These are phyloP conservation scores for Pleurotus ostreatus DNA, from an alignment of 768 basidiomycete genomes.

Conservation along the genomic window DNA sequence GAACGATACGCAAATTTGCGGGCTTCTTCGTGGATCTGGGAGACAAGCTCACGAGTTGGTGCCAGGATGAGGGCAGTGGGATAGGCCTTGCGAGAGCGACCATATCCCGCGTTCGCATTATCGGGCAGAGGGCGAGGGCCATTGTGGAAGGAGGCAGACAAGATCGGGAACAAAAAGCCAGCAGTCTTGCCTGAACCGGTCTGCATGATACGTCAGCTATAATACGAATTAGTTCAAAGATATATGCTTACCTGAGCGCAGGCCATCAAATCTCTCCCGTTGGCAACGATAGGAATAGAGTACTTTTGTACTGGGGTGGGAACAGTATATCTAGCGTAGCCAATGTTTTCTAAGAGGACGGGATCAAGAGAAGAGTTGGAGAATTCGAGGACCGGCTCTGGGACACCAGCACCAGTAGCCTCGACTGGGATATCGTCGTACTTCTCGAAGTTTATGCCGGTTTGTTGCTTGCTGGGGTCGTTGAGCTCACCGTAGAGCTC, in stretches of 20 bases:
- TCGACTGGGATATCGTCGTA: conserved; percentile 99
- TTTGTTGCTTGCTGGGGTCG: conserved; percentile 86
- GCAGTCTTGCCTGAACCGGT: conserved; percentile 99
- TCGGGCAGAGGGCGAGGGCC: conserved; percentile 77
- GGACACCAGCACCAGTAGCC: conserved; percentile 95
- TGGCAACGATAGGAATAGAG: conserved; percentile 96
- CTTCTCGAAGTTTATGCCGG: conserved; percentile 99
- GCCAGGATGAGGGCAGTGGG: conserved; percentile 97
- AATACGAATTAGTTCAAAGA: conserved; percentile 12
- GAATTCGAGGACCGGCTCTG: conserved; percentile 88
- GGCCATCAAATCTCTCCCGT: conserved; percentile 87
- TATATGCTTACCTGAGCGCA: conserved; percentile 72
- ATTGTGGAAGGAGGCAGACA: conserved; percentile 83
- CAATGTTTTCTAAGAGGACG: conserved; percentile 93
- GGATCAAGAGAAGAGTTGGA: conserved; percentile 87
- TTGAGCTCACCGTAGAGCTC: conserved; percentile 86
- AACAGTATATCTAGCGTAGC: conserved; percentile 85
- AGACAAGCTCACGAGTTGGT: conserved; percentile 97
- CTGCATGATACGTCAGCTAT: conserved; percentile 38
- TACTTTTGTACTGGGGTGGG: conserved; percentile 99
- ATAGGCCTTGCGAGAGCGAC: conserved; percentile 82
- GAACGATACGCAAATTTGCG: conserved; percentile 99
- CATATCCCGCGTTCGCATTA: conserved; percentile 45
- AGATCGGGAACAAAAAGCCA: conserved; percentile 98
- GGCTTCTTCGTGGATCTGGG: conserved; percentile 98